phyloP scores from a whole-genome alignment of 441 rosid genomes.

The Populus hybrid region DNA sequence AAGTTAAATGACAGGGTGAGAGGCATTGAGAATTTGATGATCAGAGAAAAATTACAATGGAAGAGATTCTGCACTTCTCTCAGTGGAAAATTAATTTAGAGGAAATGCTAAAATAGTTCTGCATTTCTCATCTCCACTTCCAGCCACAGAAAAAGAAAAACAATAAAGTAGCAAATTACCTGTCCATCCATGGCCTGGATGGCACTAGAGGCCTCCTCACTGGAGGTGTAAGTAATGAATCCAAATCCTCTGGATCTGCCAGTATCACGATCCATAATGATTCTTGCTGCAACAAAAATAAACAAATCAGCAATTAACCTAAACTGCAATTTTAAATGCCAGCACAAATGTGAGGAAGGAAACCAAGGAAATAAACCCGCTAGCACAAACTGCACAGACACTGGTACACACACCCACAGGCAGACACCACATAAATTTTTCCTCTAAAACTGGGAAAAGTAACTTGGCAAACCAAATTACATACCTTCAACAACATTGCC shows the following conservation, averaged over 20 bases:
- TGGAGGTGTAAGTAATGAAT: constrained; percentile 61
- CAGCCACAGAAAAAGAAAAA: background rate
- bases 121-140: background rate
- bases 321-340: background rate
- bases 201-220: constrained; percentile 81
- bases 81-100: background rate
- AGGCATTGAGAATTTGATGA: background rate
- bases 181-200: constrained; percentile 93
- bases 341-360: background rate
- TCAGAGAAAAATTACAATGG: background rate
- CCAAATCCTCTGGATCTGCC: constrained; percentile 97
- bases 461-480: background rate
- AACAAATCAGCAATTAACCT: background rate
- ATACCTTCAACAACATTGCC: constrained; percentile 82
- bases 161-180: constrained; percentile 37
- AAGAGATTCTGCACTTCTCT: background rate
- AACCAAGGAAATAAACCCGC: background rate
- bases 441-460: background rate
- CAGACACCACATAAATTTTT: background rate
- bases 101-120: background rate
- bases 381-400: background rate
- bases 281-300: constrained; percentile 48
- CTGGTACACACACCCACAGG: background rate
- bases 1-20: background rate
- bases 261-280: constrained; percentile 83